Percentiles rank a stretch among this genome's conserved stretches.
These are phyloP conservation scores for Peronospora tabacina DNA, from an alignment of 352 stramenopile genomes.

Conservation along the genomic window DNA sequence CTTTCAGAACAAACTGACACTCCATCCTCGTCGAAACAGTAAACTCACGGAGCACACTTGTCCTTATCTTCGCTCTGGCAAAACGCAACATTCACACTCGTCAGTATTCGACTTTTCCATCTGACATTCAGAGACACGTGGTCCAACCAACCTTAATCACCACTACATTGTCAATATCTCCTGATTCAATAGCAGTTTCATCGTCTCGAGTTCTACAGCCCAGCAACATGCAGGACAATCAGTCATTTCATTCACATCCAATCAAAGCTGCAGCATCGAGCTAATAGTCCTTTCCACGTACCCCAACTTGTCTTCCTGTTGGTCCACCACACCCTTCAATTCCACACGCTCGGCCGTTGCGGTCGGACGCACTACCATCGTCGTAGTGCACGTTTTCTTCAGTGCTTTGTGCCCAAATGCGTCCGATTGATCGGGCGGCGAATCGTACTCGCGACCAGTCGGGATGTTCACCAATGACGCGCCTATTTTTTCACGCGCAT, in stretches of 20 bases:
- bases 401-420: constrained; percentile 42
- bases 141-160: constrained; percentile 4
- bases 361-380: constrained; percentile 29
- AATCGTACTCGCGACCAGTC: constrained; percentile 52
- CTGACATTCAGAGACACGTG: not conserved
- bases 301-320: constrained; percentile 8
- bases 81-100: constrained; percentile 1
- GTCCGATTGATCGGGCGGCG: constrained; percentile 24
- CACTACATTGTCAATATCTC: not conserved
- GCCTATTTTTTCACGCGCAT: constrained; percentile 30
- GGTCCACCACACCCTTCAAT: not conserved
- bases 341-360: constrained; percentile 2
- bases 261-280: constrained; percentile 1
- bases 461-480: constrained; percentile 29
- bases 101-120: not conserved
- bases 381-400: constrained; percentile 52
- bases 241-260: constrained; percentile 4
- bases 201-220: constrained; percentile 4
- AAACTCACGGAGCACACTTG: constrained; percentile 12
- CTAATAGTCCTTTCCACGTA: not conserved
- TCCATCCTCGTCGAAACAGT: not conserved
- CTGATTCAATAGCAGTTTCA: not conserved
- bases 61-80: constrained; percentile 6
- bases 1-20: not conserved
- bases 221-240: constrained; percentile 5